Conservation (phyloP, 169 alveolate species). For the Plasmodium gallinaceum region DNA sequence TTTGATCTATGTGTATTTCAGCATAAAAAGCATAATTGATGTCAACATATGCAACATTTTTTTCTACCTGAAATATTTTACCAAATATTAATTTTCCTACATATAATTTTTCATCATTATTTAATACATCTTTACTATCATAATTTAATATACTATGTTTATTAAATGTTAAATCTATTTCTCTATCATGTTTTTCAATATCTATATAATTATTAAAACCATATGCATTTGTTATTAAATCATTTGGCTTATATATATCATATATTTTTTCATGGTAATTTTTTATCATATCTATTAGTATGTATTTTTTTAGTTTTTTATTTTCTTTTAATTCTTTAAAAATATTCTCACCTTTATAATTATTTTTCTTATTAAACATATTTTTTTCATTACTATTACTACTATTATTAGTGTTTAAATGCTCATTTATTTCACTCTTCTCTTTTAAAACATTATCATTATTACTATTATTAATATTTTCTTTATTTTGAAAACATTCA, state of each 20-base stretch:
- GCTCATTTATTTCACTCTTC: neutral
- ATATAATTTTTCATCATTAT: constrained; percentile 58
- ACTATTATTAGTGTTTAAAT: neutral
- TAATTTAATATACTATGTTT: constrained; percentile 72
- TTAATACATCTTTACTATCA: constrained; percentile 61
- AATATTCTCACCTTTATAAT: constrained; percentile 1
- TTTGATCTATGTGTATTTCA: constrained; percentile 70
- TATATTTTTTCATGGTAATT: constrained; percentile 64
- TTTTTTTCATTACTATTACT: neutral
- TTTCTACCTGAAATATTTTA: constrained; percentile 66
- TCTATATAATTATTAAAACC: constrained; percentile 72
- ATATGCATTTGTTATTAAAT: constrained; percentile 43
- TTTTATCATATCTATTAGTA: constrained; percentile 32
- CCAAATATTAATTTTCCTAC: constrained; percentile 78
- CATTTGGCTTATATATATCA: constrained; percentile 70
- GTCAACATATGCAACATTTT: constrained; percentile 71
- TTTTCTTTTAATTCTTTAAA: constrained; percentile 22
- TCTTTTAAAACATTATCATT: neutral
- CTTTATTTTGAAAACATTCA: neutral
- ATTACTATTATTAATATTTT: neutral
- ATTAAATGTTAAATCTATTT: constrained; percentile 48
- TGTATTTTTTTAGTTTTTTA: constrained; percentile 27
- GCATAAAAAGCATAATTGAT: constrained; percentile 67
- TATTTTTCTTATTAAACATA: neutral
- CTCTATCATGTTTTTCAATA: constrained; percentile 67